A percentile compares a stretch with the other conserved stretches of the same genome.
phyloP scores from a whole-genome alignment of 768 basidiomycete genomes.

The Rhodotorula paludigena region DNA sequence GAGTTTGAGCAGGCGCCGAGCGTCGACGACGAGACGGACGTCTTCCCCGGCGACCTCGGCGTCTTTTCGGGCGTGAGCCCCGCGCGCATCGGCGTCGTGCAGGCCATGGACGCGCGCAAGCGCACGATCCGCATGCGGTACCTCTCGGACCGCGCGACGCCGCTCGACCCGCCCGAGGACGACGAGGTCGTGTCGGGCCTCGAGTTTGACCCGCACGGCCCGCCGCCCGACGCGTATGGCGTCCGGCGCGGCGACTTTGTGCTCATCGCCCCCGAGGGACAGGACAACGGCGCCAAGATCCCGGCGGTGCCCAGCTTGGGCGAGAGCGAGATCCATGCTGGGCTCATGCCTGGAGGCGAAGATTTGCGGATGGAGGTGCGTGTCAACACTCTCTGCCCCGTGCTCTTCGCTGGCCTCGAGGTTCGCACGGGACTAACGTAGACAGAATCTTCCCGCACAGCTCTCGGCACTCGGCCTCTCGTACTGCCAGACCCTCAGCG shows the following conservation, averaged over 20 bases:
- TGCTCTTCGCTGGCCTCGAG: not conserved
- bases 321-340: constrained; percentile 65
- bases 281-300: constrained; percentile 59
- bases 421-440: too few species aligned
- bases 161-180: constrained; percentile 20
- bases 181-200: constrained; percentile 75
- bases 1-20: constrained; percentile 61
- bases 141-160: constrained; percentile 41
- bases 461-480: constrained; percentile 29
- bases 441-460: not conserved
- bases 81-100: constrained; percentile 20
- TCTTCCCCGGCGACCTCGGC: constrained; percentile 89
- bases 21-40: constrained; percentile 79
- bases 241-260: constrained; percentile 79
- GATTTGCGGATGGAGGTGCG: constrained; percentile 25
- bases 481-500: constrained; percentile 14
- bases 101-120: constrained; percentile 52
- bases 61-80: constrained; percentile 58
- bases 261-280: constrained; percentile 64
- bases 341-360: constrained; percentile 21
- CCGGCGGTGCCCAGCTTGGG: constrained; percentile 79
- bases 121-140: constrained; percentile 66
- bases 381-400: not conserved
- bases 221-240: constrained; percentile 55
- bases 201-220: constrained; percentile 81